A percentile compares a stretch with the other conserved stretches of the same genome.
Evolutionary conservation across 2,329 filamentous ascomycete species (phyloP).

Genomic region (Stenocarpella maydis): DNA sequence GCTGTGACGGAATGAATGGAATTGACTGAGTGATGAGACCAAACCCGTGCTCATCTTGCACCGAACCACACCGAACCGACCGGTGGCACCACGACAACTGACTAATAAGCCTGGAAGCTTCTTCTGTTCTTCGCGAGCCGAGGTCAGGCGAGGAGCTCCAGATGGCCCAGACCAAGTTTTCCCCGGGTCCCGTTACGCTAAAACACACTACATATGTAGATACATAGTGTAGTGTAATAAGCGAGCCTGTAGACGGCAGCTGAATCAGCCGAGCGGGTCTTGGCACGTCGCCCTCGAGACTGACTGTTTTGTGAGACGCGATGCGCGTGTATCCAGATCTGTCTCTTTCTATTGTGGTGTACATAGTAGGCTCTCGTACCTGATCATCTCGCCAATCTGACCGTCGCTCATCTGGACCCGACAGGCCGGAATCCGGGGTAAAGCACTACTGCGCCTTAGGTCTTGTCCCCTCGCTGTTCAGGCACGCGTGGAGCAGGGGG

Average conservation of each 20-base stretch:
- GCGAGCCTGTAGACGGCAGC: too few relatives aligned
- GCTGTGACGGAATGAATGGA: constrained; percentile 4
- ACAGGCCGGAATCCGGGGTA: constrained; percentile 17
- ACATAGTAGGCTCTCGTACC: too few relatives aligned
- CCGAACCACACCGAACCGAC: background rate
- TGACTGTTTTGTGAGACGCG: background rate
- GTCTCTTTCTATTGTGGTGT: too few relatives aligned
- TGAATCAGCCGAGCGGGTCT: constrained; percentile 15
- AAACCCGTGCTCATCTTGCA: constrained; percentile 10
- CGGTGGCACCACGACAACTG: too few relatives aligned
- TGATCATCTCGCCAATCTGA: constrained; percentile 6
- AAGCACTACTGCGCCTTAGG: background rate
- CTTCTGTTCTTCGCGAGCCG: too few relatives aligned
- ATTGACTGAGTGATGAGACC: constrained; percentile 26
- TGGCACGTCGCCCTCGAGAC: background rate
- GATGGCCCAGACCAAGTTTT: too few relatives aligned
- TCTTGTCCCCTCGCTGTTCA: background rate
- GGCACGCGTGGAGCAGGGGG: background rate
- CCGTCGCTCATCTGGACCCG: background rate
- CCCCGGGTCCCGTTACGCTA: too few relatives aligned
- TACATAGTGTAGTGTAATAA: too few relatives aligned
- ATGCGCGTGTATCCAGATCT: too few relatives aligned
- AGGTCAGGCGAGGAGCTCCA: too few relatives aligned
- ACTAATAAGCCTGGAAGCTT: too few relatives aligned
- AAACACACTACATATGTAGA: too few relatives aligned